Base-by-base conservation (phyloP, 148 eudicot genomes). In the Bassia scoparia region DNA sequence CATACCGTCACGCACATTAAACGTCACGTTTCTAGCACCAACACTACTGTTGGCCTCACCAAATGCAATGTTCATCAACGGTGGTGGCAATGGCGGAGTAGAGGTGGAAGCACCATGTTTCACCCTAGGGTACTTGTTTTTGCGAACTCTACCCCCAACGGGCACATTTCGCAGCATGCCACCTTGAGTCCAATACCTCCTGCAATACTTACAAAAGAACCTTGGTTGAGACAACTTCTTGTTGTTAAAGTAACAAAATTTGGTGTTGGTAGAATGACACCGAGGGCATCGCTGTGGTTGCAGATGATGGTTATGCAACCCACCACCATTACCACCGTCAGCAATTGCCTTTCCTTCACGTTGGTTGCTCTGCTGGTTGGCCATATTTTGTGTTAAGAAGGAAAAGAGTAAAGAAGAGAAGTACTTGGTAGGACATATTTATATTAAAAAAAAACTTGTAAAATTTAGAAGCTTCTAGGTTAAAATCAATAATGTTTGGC, bases 161-260 rank as follows among this genome's bases (percentile, higher is more conserved):
- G 88, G 88, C 26, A 85, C 84, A 54, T 78, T 76, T 11, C 88
- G 71, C 7, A 85, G 77, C 71, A 78, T 83, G 17, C 89, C 89
- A 50, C 89, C 89, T 1, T 79, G 86, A 8, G 89, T 86, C 89
- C 89, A 86, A 72, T 86, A 77, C 50, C 89, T 72, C 11, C 80
- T 73, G 46, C 89, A 86, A 2, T 71, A 74, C 75, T 81, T 86
- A 78, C 89, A 86, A 20, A 74, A 86, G 77, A 49, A 79, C 1
- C 86, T 74, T 0, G 89, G 89, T 38, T 86, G 89, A 0, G 86
- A 69, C 29, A 83, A 64, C 33, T 80, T 81, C 65, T 83, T 79
- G 31, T 86, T 86, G 56, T 83, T 86, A 69, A 71, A 86, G 69
- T 86, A 86, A 26, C 89, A 83, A 21, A 86, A 83, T 46, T 86